A percentile compares a stretch with the other conserved stretches of the same genome.
phyloP scores from a whole-genome alignment of 1,284 basidiomycete genomes.

The Puccinia coronata region DNA sequence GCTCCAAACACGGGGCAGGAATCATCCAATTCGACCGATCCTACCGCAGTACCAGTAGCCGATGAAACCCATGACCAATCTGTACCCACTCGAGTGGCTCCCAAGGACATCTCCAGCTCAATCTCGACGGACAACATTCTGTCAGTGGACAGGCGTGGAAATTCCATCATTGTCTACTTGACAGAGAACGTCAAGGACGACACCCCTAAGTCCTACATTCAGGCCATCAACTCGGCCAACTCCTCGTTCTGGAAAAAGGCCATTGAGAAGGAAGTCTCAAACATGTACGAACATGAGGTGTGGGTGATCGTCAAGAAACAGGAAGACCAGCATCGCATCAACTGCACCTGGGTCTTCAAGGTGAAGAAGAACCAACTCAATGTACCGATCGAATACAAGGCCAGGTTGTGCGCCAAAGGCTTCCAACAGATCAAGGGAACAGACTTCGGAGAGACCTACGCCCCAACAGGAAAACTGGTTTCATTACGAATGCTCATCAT shows the following conservation, averaged over 20 bases:
- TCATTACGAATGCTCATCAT: neutral
- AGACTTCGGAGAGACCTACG: neutral
- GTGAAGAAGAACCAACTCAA: constrained; percentile 19
- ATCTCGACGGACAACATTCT: neutral
- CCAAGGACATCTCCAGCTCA: neutral
- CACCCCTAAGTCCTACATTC: neutral
- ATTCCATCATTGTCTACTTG: neutral
- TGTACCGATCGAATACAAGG: neutral
- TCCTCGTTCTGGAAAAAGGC: neutral
- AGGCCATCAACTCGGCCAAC: neutral
- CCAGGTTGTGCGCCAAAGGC: neutral
- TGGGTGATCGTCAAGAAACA: neutral
- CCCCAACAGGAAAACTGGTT: neutral
- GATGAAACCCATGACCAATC: too few species aligned
- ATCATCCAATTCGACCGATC: neutral
- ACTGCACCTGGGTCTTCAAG: constrained; percentile 8
- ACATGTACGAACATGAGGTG: neutral
- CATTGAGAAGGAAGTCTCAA: neutral
- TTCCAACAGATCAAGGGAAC: neutral
- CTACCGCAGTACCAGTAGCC: too few species aligned
- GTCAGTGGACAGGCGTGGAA: neutral
- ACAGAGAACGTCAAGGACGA: neutral
- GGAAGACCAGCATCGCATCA: neutral
- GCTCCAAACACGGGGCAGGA: too few species aligned
- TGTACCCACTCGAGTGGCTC: neutral